These are phyloP conservation scores for Colletotrichum kahawae DNA, from an alignment of 2,329 filamentous ascomycete genomes.

Conservation along the genomic window DNA sequence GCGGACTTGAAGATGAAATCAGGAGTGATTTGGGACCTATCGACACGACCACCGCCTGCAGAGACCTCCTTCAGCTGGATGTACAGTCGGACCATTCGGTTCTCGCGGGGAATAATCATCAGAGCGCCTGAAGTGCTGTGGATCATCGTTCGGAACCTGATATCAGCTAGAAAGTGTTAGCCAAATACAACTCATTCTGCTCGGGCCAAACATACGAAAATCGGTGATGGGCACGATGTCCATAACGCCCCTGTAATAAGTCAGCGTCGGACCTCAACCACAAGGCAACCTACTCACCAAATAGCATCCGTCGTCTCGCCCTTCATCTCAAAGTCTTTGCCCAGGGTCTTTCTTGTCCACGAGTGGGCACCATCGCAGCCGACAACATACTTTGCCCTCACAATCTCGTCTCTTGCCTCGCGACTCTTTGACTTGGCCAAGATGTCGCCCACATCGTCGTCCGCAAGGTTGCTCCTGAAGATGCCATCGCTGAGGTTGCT, in stretches of 20 bases:
- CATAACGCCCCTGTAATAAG: constrained; percentile 36
- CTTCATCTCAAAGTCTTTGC: constrained; percentile 51
- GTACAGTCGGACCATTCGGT: constrained; percentile 66
- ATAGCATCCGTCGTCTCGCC: constrained; percentile 59
- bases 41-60: constrained; percentile 40
- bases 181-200: too few species aligned
- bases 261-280: not conserved
- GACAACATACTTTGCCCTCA: constrained; percentile 68
- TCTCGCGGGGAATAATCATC: constrained; percentile 70
- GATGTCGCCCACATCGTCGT: constrained; percentile 57
- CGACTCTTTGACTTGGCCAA: constrained; percentile 32
- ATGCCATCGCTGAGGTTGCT: constrained; percentile 53
- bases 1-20: constrained; percentile 66
- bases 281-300: constrained; percentile 32
- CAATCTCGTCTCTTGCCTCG: constrained; percentile 38
- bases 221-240: constrained; percentile 44
- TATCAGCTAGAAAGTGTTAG: constrained; percentile 39
- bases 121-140: constrained; percentile 62
- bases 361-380: constrained; percentile 73
- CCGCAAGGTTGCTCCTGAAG: constrained; percentile 64
- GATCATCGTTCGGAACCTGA: constrained; percentile 63
- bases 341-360: constrained; percentile 65
- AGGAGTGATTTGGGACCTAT: constrained; percentile 65
- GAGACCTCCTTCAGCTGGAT: constrained; percentile 61
- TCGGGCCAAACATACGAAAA: constrained; percentile 41